Base-by-base conservation (phyloP, 768 basidiomycete genomes). In the Kwoniella dendrophila region DNA sequence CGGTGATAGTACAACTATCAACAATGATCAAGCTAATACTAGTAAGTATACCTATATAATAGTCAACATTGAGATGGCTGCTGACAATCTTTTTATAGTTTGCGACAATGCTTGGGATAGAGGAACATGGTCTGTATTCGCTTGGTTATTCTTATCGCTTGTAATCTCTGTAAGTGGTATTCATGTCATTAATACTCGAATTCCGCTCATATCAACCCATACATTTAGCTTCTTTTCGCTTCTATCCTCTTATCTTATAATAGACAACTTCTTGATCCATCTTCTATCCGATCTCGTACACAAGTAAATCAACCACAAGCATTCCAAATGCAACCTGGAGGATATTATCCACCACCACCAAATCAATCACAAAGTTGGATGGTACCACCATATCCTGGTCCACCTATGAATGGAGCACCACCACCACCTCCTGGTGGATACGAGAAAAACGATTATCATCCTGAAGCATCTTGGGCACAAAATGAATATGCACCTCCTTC, bases 201-300 rank as follows among this genome's bases (percentile, higher is more conserved):
- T 38, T 38, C 16, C 16, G 6, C 48, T 65, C 44, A 54, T 41
- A 10, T 22, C 20, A 11, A 6, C 20, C 6, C 10, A 32, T 20
- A 4, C 36, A 18, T 45, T 0, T 52, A 78, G 44, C 67, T 81
- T 36, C 74, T 91, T 62, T 90, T 90, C 82, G 83, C 84, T n/a
- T 65, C 83, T 49, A 69, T 89, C 67, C 84, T 86, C 2, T 88
- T 88, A 74, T 82, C 83, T 14, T 93, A 87, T 81, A 86, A 88
- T 72, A 86, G 87, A 24, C 90, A 93, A 78, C 72, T 86, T 1
- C 83, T 86, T 33, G 87, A 90, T 75, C 90, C 90, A 1, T 76
- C 83, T 2, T 85, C 84, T 64, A 66, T 79, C 56, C 74, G 71
- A 14, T 20, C 52, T 20, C 67, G 71, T 18, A 30, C 24, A 29